phyloP scores from a whole-genome alignment of 441 rosid genomes.

The Gossypium aridum region DNA sequence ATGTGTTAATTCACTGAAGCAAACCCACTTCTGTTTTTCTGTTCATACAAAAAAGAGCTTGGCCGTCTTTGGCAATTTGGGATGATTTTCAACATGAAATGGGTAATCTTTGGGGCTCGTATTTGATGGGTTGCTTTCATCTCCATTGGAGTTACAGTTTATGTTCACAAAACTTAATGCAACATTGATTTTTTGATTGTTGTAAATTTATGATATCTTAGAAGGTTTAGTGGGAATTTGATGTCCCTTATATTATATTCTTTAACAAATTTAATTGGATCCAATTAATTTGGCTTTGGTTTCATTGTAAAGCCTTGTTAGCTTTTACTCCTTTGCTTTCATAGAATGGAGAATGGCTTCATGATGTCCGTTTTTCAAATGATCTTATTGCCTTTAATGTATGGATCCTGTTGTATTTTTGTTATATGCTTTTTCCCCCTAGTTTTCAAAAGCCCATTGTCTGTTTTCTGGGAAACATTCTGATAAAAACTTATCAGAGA shows the following conservation, averaged over 20 bases:
- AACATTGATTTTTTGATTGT: not conserved
- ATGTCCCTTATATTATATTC: not conserved
- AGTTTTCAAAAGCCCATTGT: not conserved
- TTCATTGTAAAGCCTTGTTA: not conserved
- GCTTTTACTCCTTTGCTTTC: not conserved
- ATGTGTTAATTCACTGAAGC: not conserved
- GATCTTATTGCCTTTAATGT: not conserved
- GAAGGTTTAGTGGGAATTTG: not conserved
- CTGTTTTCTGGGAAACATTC: not conserved
- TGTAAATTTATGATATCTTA: not conserved
- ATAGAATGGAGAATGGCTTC: not conserved
- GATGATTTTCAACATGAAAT: not conserved
- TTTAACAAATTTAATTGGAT: not conserved
- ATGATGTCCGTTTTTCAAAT: not conserved
- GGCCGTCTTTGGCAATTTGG: not conserved
- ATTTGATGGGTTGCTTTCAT: not conserved
- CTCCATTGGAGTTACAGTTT: not conserved
- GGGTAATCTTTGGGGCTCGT: not conserved
- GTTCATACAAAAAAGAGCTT: not conserved
- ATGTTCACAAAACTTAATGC: not conserved
- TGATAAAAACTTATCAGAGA: not conserved
- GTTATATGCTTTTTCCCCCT: not conserved
- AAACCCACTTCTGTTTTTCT: not conserved
- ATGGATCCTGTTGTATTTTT: not conserved
- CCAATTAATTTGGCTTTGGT: not conserved